Conservation (phyloP, 176 grass and related monocot species). For the Aegilops bicornis region DNA sequence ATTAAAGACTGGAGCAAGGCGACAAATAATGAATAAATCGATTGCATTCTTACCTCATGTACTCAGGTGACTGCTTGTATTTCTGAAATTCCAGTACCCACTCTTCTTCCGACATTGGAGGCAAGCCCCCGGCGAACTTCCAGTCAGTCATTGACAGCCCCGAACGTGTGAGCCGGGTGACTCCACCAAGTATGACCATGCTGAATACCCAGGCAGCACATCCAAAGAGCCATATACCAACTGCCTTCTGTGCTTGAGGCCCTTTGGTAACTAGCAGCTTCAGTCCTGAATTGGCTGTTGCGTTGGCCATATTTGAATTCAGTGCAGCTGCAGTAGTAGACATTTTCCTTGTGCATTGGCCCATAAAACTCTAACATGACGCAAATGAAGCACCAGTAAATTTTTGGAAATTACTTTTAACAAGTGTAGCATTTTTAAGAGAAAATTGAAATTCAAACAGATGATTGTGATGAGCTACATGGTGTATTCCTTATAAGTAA, state of each 20-base stretch:
- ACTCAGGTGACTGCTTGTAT: constrained; percentile 91
- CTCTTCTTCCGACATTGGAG: constrained; percentile 71
- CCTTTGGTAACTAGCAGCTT: constrained; percentile 82
- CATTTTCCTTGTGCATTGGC: constrained; percentile 66
- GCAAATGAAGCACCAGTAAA: not conserved
- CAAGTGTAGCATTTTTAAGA: not conserved
- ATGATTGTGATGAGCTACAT: not conserved
- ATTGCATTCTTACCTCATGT: constrained; percentile 50
- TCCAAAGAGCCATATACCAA: constrained; percentile 91
- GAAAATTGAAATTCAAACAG: not conserved
- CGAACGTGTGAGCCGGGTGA: constrained; percentile 91
- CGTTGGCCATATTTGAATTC: constrained; percentile 33
- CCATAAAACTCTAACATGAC: constrained; percentile 36
- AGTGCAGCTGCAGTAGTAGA: constrained; percentile 43
- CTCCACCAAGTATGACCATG: constrained; percentile 87
- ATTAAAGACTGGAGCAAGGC: not conserved
- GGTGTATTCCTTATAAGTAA: not conserved
- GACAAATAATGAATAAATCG: not conserved
- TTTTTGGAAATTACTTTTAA: not conserved
- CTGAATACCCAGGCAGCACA: constrained; percentile 96
- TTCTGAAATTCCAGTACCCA: constrained; percentile 84
- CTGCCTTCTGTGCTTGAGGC: constrained; percentile 68
- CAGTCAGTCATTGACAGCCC: constrained; percentile 98
- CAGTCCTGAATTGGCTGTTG: constrained; percentile 58
- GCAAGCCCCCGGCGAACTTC: constrained; percentile 81